A percentile compares a stretch with the other conserved stretches of the same genome.
phyloP scores from a whole-genome alignment of 495 filamentous ascomycete species.

The Jackrogersella minutella region DNA sequence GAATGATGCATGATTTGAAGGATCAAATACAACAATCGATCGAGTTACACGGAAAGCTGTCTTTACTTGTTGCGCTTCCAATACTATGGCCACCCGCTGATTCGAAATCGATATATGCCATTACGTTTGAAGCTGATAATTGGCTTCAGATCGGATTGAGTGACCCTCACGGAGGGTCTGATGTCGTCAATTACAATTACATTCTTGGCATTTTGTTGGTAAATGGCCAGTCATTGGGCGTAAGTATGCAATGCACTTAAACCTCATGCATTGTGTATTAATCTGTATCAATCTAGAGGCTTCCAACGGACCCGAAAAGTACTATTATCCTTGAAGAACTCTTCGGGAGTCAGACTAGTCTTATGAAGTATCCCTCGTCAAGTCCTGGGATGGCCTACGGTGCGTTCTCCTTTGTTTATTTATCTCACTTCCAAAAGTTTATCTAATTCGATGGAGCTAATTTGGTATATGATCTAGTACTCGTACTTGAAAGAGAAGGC shows the following conservation, averaged over 20 bases:
- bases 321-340: conserved; percentile 51
- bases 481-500: conserved; percentile 8
- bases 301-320: conserved; percentile 53
- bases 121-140: conserved; percentile 6
- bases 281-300: conserved; percentile 24
- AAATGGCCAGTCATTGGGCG: conserved; percentile 50
- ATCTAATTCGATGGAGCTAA: background rate
- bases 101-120: conserved; percentile 11
- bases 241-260: background rate
- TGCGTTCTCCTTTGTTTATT: conserved; percentile 31
- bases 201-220: conserved; percentile 58
- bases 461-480: background rate
- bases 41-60: background rate
- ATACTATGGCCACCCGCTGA: conserved; percentile 18
- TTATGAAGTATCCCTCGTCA: conserved; percentile 54
- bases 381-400: conserved; percentile 56
- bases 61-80: conserved; percentile 6
- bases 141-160: conserved; percentile 21
- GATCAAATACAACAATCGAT: conserved; percentile 30
- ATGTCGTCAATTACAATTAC: conserved; percentile 52
- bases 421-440: background rate
- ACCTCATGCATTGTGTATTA: conserved; percentile 4
- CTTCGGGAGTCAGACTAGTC: conserved; percentile 55
- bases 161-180: background rate
- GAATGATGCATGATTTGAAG: conserved; percentile 33